phyloP scores from a whole-genome alignment of 495 filamentous ascomycete genomes.

The Tuber brumale region DNA sequence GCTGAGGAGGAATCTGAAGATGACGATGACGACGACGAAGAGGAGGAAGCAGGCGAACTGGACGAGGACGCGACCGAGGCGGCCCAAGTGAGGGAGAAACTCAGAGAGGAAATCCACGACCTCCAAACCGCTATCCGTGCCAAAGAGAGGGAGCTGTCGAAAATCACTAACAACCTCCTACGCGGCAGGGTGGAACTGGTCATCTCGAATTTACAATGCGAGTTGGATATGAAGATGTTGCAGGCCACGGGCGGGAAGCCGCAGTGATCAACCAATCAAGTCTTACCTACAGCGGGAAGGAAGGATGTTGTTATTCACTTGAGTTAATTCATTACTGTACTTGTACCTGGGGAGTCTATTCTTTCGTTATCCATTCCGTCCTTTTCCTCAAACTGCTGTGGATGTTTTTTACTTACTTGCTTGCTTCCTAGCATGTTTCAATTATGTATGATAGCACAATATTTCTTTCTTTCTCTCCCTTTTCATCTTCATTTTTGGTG shows the following conservation, averaged over 20 bases:
- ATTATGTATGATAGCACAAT: not conserved
- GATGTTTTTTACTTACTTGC: not conserved
- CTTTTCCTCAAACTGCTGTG: not conserved
- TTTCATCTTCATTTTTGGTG: not conserved
- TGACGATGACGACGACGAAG: slow-evolving; percentile 35
- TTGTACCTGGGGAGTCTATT: not conserved
- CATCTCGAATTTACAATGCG: slow-evolving; percentile 27
- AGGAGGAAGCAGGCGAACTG: slow-evolving; percentile 28
- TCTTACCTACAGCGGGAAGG: not conserved
- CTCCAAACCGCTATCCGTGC: slow-evolving; percentile 33
- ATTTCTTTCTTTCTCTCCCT: not conserved
- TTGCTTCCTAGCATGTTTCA: not conserved
- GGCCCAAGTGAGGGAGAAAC: slow-evolving; percentile 32
- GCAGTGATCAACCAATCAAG: not conserved
- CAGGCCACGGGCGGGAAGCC: slow-evolving; percentile 7
- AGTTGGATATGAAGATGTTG: slow-evolving; percentile 35
- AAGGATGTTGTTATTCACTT: not conserved
- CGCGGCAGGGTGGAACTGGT: slow-evolving; percentile 32
- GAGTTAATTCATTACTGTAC: not conserved
- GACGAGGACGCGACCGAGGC: slow-evolving; percentile 37
- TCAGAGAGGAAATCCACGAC: slow-evolving; percentile 40
- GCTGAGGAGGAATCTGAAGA: slow-evolving; percentile 29
- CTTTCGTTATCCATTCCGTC: not conserved
- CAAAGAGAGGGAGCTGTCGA: slow-evolving; percentile 31
- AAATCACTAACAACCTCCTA: slow-evolving; percentile 35